These are phyloP conservation scores for Aspergillus aculeatinus DNA, from an alignment of 2,329 filamentous ascomycete species.

Conservation along the genomic window DNA sequence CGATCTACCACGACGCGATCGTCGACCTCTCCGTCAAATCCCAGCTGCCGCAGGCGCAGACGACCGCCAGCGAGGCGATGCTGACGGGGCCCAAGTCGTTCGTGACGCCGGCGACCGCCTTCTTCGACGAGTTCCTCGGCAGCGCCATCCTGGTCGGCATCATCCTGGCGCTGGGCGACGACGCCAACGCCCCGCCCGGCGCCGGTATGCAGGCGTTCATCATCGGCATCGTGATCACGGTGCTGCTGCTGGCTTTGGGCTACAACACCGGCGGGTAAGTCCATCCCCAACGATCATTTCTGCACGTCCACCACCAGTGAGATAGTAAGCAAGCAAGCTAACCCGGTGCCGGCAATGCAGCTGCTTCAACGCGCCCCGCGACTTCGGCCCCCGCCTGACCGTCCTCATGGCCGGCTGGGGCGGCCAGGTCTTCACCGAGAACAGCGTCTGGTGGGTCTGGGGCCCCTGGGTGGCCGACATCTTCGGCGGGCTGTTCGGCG, in stretches of 20 bases:
- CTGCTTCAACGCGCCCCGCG: constrained; percentile 37
- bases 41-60: constrained; percentile 20
- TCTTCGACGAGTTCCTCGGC: constrained; percentile 40
- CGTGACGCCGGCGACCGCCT: constrained; percentile 30
- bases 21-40: constrained; percentile 17
- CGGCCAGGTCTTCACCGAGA: constrained; percentile 23
- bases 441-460: constrained; percentile 37
- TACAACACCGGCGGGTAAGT: constrained; percentile 38
- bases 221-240: constrained; percentile 16
- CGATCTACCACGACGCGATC: constrained; percentile 39
- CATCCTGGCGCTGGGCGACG: constrained; percentile 42
- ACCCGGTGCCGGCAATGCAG: constrained; percentile 6
- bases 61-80: constrained; percentile 24
- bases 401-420: constrained; percentile 36
- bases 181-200: constrained; percentile 46
- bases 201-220: constrained; percentile 42
- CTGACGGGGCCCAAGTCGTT: constrained; percentile 28
- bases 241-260: constrained; percentile 23
- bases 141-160: constrained; percentile 33
- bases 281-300: no score
- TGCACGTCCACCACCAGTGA: no score
- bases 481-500: constrained; percentile 32
- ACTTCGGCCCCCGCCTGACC: constrained; percentile 37
- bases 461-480: constrained; percentile 38
- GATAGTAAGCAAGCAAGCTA: no score